phyloP scores from a whole-genome alignment of 805 yeast genomes.

The Candida hungchunana region DNA sequence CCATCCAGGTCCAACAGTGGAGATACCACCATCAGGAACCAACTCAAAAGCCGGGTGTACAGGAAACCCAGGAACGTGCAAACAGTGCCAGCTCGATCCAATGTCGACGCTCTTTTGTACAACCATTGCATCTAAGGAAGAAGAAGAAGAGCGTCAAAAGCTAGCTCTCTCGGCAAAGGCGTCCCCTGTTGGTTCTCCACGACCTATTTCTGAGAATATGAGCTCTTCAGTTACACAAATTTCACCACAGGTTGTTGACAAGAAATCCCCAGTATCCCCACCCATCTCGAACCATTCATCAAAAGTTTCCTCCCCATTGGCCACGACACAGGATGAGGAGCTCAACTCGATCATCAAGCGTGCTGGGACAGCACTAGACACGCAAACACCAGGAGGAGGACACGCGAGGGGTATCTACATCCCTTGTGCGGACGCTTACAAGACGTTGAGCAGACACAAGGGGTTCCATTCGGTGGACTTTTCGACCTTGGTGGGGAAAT shows the following conservation, averaged over 20 bases:
- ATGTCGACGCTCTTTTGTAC: conserved; percentile 87
- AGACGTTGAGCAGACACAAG: conserved; percentile 78
- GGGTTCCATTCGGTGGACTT: conserved; percentile 71
- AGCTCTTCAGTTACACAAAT: conserved; percentile 1
- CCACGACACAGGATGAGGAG: conserved; percentile 21
- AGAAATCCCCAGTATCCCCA: conserved; percentile 27
- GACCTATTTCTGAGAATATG: no score
- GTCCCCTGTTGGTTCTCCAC: conserved; percentile 3
- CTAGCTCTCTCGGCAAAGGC: conserved; percentile 7
- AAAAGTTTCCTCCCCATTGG: conserved; percentile 26
- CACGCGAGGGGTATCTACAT: conserved; percentile 50
- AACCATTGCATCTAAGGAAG: conserved; percentile 58
- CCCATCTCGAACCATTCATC: conserved; percentile 25
- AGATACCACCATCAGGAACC: conserved; percentile 28
- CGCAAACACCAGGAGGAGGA: conserved; percentile 12
- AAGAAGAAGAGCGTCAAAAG: conserved; percentile 16
- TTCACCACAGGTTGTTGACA: conserved; percentile 5
- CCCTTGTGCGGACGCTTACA: conserved; percentile 88
- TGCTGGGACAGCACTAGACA: conserved; percentile 8
- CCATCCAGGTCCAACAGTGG: conserved; percentile 62
- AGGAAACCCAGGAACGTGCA: conserved; percentile 85
- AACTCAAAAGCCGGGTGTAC: conserved; percentile 50
- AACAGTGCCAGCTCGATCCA: conserved; percentile 80
- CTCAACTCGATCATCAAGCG: conserved; percentile 20
- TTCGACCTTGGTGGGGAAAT: conserved; percentile 65